Evolutionary conservation across 176 grass and related monocot genomes (phyloP).

Genomic region (Miscanthus lutarioriparius): DNA sequence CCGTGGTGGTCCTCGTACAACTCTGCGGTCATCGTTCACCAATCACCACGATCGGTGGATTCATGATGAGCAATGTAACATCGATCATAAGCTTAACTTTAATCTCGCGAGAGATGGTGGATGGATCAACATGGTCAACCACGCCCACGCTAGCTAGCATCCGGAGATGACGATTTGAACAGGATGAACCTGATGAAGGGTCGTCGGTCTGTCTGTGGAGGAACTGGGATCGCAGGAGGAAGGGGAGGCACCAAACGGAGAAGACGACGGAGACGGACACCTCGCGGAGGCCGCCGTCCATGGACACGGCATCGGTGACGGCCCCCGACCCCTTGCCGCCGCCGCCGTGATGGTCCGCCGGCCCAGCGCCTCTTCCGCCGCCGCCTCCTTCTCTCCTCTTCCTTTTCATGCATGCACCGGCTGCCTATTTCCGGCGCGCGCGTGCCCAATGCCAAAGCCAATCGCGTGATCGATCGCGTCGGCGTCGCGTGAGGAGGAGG

Average conservation of each 20-base stretch:
- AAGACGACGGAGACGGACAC: slow-evolving; percentile 67
- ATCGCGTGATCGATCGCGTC: no score
- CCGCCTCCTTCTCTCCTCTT: slow-evolving; percentile 60
- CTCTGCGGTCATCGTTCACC: slow-evolving; percentile 10
- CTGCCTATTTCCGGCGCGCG: background rate
- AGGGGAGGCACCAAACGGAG: slow-evolving; percentile 72
- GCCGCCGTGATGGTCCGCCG: slow-evolving; percentile 10
- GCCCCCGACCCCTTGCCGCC: background rate
- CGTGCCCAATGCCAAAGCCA: no score
- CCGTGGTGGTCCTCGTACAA: slow-evolving; percentile 36
- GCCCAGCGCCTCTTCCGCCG: slow-evolving; percentile 28
- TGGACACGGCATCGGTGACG: slow-evolving; percentile 45
- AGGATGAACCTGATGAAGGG: slow-evolving; percentile 22
- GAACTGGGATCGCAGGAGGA: slow-evolving; percentile 57
- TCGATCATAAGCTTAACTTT: background rate
- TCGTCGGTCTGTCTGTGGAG: slow-evolving; percentile 48
- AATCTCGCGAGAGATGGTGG: background rate
- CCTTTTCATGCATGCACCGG: slow-evolving; percentile 54
- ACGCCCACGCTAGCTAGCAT: no score
- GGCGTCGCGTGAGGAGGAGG: background rate
- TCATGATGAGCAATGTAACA: background rate
- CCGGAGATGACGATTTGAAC: background rate
- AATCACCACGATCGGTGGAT: background rate
- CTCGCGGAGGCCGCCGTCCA: slow-evolving; percentile 68
- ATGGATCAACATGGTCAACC: background rate